A percentile compares a stretch with the other conserved stretches of the same genome.
Evolutionary conservation across 306 rosid species (phyloP).

Genomic region (Lablab purpureus): DNA sequence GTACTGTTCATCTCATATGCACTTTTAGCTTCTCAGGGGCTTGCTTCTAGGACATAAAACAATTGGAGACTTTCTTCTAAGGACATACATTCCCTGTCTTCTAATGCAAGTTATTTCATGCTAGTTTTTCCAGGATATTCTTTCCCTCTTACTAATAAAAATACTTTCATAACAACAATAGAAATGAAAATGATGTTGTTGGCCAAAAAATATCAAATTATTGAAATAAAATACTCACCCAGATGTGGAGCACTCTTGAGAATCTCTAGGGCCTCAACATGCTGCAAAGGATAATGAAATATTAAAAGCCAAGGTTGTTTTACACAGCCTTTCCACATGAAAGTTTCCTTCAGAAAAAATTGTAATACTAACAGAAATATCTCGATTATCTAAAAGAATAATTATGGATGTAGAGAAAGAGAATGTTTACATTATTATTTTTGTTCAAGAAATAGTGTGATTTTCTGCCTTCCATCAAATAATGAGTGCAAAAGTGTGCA

Average conservation of each 20-base stretch:
- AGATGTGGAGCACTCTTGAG: constrained; percentile 88
- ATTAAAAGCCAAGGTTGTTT: constrained; percentile 25
- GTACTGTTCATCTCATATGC: not conserved
- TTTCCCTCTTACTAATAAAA: constrained; percentile 11
- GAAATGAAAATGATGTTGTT: not conserved
- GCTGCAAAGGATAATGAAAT: constrained; percentile 61
- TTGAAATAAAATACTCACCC: constrained; percentile 55
- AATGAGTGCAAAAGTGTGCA: not conserved
- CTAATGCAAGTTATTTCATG: not conserved
- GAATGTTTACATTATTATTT: constrained; percentile 20
- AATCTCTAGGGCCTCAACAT: constrained; percentile 96
- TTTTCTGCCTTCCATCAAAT: not conserved
- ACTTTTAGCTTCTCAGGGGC: not conserved
- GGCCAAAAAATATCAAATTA: not conserved
- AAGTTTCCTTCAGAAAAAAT: not conserved
- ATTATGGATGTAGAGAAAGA: not conserved
- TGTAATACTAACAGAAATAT: constrained; percentile 9
- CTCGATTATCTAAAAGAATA: constrained; percentile 19
- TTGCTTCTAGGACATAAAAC: constrained; percentile 17
- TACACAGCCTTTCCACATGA: not conserved
- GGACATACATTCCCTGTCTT: too few species aligned
- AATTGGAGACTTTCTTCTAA: not conserved
- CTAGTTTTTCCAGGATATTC: constrained; percentile 1
- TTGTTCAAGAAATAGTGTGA: not conserved
- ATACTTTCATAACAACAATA: not conserved